Evolutionary conservation across 345 rosid species (phyloP).

Genomic region (Linum lewisii): DNA sequence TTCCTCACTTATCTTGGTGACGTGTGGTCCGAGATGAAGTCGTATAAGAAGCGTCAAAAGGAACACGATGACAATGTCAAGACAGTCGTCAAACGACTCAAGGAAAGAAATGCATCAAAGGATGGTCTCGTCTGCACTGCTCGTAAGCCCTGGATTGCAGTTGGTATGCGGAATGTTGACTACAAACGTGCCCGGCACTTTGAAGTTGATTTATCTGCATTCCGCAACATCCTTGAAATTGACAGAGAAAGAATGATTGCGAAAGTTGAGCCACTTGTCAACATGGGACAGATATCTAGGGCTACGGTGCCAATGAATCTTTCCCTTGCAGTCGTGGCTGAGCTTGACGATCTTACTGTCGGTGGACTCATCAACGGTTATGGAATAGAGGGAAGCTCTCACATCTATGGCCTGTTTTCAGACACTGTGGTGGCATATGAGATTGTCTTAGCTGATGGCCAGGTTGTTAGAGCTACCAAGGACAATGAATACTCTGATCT

Average conservation of each 20-base stretch:
- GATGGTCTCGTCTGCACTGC: slow-evolving; percentile 99
- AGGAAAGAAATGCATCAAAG: slow-evolving; percentile 64
- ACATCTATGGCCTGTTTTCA: slow-evolving; percentile 84
- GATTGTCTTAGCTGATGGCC: slow-evolving; percentile 80
- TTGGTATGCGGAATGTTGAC: slow-evolving; percentile 99
- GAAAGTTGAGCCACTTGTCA: slow-evolving; percentile 94
- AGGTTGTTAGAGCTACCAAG: slow-evolving; percentile 81
- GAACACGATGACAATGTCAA: slow-evolving; percentile 86
- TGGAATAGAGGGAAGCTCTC: slow-evolving; percentile 99
- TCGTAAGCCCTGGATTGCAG: slow-evolving; percentile 97
- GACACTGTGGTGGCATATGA: slow-evolving; percentile 97
- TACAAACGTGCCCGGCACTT: slow-evolving; percentile 92
- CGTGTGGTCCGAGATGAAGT: slow-evolving; percentile 76
- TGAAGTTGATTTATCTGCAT: slow-evolving; percentile 85
- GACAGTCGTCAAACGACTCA: slow-evolving; percentile 80
- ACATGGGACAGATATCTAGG: slow-evolving; percentile 95
- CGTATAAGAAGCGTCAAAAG: slow-evolving; percentile 72
- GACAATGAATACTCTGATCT: slow-evolving; percentile 91
- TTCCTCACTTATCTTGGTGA: slow-evolving; percentile 93
- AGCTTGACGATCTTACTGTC: slow-evolving; percentile 97
- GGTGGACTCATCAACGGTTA: slow-evolving; percentile 99
- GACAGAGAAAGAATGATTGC: slow-evolving; percentile 85
- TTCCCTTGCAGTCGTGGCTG: slow-evolving; percentile 95
- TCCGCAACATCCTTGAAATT: slow-evolving; percentile 72
- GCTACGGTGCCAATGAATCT: slow-evolving; percentile 86